phyloP scores from a whole-genome alignment of 2,329 filamentous ascomycete genomes.

The Sporothrix pseudoabietina region DNA sequence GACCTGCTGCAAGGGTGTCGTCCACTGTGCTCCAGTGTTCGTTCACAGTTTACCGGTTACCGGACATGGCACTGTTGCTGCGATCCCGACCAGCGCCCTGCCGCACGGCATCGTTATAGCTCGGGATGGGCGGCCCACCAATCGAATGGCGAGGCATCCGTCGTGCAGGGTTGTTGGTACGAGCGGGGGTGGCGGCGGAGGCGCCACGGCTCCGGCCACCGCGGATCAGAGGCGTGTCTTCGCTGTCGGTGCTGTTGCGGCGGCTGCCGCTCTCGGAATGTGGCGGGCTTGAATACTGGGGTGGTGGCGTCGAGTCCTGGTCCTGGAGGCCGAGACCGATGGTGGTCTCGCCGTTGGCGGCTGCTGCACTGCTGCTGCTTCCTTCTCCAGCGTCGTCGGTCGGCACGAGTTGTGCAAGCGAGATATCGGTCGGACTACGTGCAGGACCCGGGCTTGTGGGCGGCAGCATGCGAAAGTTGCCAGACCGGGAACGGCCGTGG shows the following conservation, averaged over 20 bases:
- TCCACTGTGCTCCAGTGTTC: neutral
- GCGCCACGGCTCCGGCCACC: constrained; percentile 54
- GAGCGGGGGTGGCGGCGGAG: constrained; percentile 48
- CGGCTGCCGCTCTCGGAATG: constrained; percentile 60
- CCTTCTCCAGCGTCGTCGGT: constrained; percentile 72
- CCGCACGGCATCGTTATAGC: constrained; percentile 74
- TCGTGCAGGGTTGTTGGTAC: constrained; percentile 31
- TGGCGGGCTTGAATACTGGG: constrained; percentile 69
- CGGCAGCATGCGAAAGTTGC: constrained; percentile 72
- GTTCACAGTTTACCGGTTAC: neutral
- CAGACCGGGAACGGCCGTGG: constrained; percentile 74
- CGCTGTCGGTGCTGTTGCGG: constrained; percentile 60
- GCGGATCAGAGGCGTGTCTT: constrained; percentile 56
- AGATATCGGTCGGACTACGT: constrained; percentile 93
- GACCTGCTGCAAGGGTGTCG: neutral
- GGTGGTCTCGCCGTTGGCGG: constrained; percentile 33
- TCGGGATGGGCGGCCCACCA: constrained; percentile 70
- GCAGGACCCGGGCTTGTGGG: constrained; percentile 87
- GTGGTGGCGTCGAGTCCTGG: constrained; percentile 66
- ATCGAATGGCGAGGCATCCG: constrained; percentile 19
- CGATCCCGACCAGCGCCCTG: constrained; percentile 54
- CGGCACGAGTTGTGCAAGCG: constrained; percentile 79
- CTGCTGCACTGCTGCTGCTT: constrained; percentile 51
- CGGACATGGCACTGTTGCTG: constrained; percentile 45
- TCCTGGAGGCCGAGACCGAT: constrained; percentile 56